Evolutionary conservation across 1,284 basidiomycete genomes (phyloP).

Genomic region (Puccinia horiana): DNA sequence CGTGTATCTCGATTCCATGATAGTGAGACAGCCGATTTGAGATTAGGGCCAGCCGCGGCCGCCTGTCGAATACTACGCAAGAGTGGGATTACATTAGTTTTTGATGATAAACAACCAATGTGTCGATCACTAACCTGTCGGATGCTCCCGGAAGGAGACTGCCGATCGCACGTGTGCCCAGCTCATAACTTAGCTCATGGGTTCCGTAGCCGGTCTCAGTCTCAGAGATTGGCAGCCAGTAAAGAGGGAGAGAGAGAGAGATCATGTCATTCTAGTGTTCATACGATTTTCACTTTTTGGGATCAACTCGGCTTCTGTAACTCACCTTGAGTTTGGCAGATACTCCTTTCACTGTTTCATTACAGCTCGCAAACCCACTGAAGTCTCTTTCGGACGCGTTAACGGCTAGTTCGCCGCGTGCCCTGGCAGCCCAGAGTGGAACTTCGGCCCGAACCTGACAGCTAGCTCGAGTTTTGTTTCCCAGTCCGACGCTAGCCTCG

Average conservation of each 20-base stretch:
- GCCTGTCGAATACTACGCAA: conserved; percentile 70
- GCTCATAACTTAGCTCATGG: conserved; percentile 80
- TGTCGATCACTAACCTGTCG: conserved; percentile 66
- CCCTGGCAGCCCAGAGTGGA: conserved; percentile 63
- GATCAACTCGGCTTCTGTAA: not conserved
- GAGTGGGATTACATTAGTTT: conserved; percentile 6
- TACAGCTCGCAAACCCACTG: conserved; percentile 70
- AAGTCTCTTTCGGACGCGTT: conserved; percentile 72
- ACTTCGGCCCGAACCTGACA: conserved; percentile 69
- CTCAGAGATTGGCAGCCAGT: conserved; percentile 59
- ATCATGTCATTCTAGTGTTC: not conserved
- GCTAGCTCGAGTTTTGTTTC: conserved; percentile 81
- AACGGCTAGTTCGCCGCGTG: conserved; percentile 66
- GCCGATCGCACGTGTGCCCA: conserved; percentile 72
- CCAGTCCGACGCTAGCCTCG: conserved; percentile 78
- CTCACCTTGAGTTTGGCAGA: conserved; percentile 70
- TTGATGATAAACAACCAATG: not conserved
- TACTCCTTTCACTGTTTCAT: conserved; percentile 69
- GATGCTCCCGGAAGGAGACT: conserved; percentile 74
- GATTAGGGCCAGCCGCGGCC: conserved; percentile 69
- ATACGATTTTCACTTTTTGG: conserved; percentile 41
- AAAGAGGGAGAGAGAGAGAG: conserved; percentile 46
- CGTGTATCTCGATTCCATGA: conserved; percentile 76
- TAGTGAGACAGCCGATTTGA: conserved; percentile 83
- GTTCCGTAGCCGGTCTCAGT: conserved; percentile 63